Conservation (phyloP, 2,329 filamentous ascomycete species). For the Cercospora janseana region DNA sequence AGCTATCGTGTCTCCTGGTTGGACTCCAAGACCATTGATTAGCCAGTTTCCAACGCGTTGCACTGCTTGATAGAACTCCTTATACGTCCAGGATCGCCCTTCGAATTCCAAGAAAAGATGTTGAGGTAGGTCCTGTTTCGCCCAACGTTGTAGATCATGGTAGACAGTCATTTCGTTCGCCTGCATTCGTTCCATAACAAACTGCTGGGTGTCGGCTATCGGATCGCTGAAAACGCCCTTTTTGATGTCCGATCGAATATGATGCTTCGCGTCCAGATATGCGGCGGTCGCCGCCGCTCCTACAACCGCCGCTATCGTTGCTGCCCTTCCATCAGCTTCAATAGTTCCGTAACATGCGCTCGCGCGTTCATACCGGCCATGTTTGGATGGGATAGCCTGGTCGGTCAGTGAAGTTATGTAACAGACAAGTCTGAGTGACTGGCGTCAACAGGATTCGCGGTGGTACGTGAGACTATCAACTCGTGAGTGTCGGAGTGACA, state of each 20-base stretch:
- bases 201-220: slow-evolving; percentile 26
- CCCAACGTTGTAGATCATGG: slow-evolving; percentile 31
- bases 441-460: too few species aligned
- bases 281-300: slow-evolving; percentile 38
- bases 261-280: slow-evolving; percentile 69
- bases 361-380: slow-evolving; percentile 12
- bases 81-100: slow-evolving; percentile 63
- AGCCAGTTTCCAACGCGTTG: slow-evolving; percentile 75
- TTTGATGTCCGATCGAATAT: slow-evolving; percentile 61
- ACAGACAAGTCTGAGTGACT: too few species aligned
- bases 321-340: slow-evolving; percentile 5
- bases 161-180: slow-evolving; percentile 29
- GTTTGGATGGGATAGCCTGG: not conserved
- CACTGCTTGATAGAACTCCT: slow-evolving; percentile 65
- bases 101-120: slow-evolving; percentile 33
- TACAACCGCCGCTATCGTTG: slow-evolving; percentile 30
- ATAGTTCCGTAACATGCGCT: not conserved
- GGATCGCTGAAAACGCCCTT: slow-evolving; percentile 28
- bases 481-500: too few species aligned
- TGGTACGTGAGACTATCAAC: too few species aligned
- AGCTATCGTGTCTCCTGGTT: slow-evolving; percentile 36
- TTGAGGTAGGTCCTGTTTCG: slow-evolving; percentile 23
- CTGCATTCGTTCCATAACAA: slow-evolving; percentile 23
- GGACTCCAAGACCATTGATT: slow-evolving; percentile 52
- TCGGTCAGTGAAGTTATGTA: not conserved